These are phyloP conservation scores for Anthracocystis walkeri DNA, from an alignment of 1,284 basidiomycete species.

Conservation along the genomic window DNA sequence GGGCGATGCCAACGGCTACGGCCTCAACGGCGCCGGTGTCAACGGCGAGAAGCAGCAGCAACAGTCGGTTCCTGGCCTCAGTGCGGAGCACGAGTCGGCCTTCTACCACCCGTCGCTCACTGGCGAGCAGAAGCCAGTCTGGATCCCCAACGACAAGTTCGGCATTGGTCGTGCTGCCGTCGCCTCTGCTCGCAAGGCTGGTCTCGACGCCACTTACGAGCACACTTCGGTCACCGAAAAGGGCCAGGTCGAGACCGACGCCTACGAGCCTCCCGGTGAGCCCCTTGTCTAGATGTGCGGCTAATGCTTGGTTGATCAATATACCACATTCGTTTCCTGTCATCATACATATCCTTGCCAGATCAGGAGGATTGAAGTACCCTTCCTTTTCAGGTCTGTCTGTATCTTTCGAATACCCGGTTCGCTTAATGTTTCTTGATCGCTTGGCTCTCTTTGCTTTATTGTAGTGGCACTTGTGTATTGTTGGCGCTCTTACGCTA, in stretches of 20 bases:
- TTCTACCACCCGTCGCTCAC: conserved; percentile 64
- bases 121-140: conserved; percentile 62
- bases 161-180: conserved; percentile 64
- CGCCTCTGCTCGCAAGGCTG: conserved; percentile 58
- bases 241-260: conserved; percentile 61
- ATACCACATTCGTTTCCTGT: conserved; percentile 12
- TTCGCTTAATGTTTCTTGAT: not conserved
- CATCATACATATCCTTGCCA: not conserved
- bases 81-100: conserved; percentile 43
- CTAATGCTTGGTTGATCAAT: not conserved
- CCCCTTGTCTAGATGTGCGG: conserved; percentile 38
- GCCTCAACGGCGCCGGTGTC: conserved; percentile 26
- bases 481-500: not conserved
- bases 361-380: not conserved
- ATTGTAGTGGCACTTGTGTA: not conserved
- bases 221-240: conserved; percentile 65
- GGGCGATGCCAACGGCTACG: conserved; percentile 18
- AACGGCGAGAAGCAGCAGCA: conserved; percentile 16
- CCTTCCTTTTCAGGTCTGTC: conserved; percentile 1
- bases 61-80: conserved; percentile 10
- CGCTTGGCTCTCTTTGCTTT: not conserved
- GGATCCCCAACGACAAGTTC: conserved; percentile 67
- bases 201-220: conserved; percentile 59
- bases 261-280: conserved; percentile 64
- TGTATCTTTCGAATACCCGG: not conserved